Base-by-base conservation (phyloP, 495 filamentous ascomycete genomes). In the Hypoxylon perforatum region DNA sequence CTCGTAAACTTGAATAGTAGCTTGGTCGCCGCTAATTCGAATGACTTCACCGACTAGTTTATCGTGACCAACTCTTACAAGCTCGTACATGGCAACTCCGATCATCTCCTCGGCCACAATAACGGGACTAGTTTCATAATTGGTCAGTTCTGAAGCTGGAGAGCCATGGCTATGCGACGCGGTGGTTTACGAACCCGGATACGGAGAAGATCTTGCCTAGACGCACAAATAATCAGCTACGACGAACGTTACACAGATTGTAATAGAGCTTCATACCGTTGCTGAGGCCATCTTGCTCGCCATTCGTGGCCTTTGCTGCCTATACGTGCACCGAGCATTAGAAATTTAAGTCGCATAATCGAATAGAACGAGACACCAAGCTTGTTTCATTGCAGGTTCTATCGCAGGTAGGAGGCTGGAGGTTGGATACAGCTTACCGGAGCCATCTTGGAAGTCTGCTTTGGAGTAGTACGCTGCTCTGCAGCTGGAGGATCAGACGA, bases 41-140 rank as follows among this genome's bases (percentile, higher is more conserved):
- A 99, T 99, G 78, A 99, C 94, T 80, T 99, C 95, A 68, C 95
- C 95, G 48, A 96, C 91, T 38, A 99, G 85, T 55, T 87, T 80
- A 75, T 96, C 92, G 73, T 96, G 88, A 65, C 95, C 94, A 61
- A 99, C 94, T 76, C 85, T 88, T 80, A 94, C 94, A 86, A 99
- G 82, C 82, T 99, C 95, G 85, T 99, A 97, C 96, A 99, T 98
- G 73, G 95, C 93, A 88, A 95, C 96, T 75, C 95, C 95, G 74
- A 93, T 91, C 94, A 98, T 97, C 77, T 97, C 88, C 83, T 98
- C 94, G 75, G 96, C 95, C 69, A 98, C 88, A 67, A 98, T 89
- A 81, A 99, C 95, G 70, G 95, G 96, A 53, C 93, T 95, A 73
- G 17, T 60, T 12, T 72, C 74, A 59, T 62, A 42, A 70, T 67